These are phyloP conservation scores for Artemisia argyi DNA, from an alignment of 129 eudicot species.

Conservation along the genomic window DNA sequence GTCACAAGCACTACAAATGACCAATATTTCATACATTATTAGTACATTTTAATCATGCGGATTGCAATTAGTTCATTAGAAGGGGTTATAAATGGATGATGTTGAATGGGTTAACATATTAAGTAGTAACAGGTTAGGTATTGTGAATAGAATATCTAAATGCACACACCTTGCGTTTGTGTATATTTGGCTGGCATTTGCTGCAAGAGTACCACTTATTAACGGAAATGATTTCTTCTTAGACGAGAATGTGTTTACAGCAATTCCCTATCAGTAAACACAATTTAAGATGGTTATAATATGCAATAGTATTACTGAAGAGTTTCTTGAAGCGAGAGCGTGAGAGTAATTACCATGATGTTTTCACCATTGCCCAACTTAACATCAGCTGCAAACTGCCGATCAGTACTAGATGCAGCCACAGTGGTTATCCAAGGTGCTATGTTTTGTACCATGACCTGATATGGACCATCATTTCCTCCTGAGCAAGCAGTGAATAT, in stretches of 20 bases:
- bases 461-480: slow-evolving; percentile 70
- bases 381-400: slow-evolving; percentile 55
- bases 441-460: slow-evolving; percentile 44
- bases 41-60: not conserved
- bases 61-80: not conserved
- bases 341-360: slow-evolving; percentile 42
- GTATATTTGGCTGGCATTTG: slow-evolving; percentile 26
- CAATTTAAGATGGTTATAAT: not conserved
- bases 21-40: not conserved
- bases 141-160: not conserved
- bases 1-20: slow-evolving; percentile 57
- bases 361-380: slow-evolving; percentile 59
- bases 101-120: not conserved
- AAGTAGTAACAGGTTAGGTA: not conserved
- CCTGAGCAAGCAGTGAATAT: slow-evolving; percentile 60
- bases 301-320: not conserved
- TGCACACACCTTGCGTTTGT: slow-evolving; percentile 54
- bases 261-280: slow-evolving; percentile 52
- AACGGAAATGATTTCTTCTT: slow-evolving; percentile 54
- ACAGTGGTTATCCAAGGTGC: slow-evolving; percentile 87
- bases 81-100: not conserved
- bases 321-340: not conserved
- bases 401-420: slow-evolving; percentile 69
- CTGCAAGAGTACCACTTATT: slow-evolving; percentile 62
- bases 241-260: slow-evolving; percentile 64